Percentiles rank a stretch among this genome's conserved stretches.
Evolutionary conservation across 306 rosid species (phyloP).

Genomic region (Rosa multiflora): DNA sequence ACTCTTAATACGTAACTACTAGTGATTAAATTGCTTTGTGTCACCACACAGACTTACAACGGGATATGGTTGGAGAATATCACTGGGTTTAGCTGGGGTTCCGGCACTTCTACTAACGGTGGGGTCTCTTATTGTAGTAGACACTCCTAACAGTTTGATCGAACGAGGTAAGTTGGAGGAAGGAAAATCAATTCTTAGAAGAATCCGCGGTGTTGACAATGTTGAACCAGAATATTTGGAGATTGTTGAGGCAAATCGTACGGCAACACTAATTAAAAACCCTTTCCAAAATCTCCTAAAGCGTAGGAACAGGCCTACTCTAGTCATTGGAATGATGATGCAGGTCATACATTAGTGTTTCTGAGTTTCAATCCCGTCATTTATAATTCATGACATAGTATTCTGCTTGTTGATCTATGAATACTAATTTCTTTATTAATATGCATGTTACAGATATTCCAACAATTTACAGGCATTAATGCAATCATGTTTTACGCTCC

Average conservation of each 20-base stretch:
- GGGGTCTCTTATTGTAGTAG: conserved; percentile 42
- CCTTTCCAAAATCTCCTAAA: conserved; percentile 38
- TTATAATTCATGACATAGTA: too few relatives aligned
- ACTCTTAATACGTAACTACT: neutral
- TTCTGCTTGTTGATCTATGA: neutral
- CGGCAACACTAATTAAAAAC: conserved; percentile 35
- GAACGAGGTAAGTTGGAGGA: conserved; percentile 49
- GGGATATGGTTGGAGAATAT: conserved; percentile 68
- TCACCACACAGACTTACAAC: conserved; percentile 33
- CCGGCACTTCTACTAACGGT: conserved; percentile 42
- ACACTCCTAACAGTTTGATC: conserved; percentile 56
- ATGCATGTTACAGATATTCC: conserved; percentile 45
- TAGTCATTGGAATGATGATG: conserved; percentile 35
- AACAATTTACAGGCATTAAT: conserved; percentile 66
- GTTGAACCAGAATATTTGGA: conserved; percentile 49
- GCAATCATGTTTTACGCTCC: conserved; percentile 79
- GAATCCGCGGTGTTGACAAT: conserved; percentile 49
- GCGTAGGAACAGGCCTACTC: conserved; percentile 53
- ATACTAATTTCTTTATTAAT: neutral
- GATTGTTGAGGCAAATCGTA: conserved; percentile 42
- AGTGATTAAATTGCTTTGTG: neutral
- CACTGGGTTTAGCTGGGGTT: conserved; percentile 45
- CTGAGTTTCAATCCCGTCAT: neutral
- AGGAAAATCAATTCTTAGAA: conserved; percentile 44
- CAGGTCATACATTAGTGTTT: conserved; percentile 34